A percentile compares a stretch with the other conserved stretches of the same genome.
Conservation (phyloP, 2,329 filamentous ascomycete species). For the Trichoderma atrobrunneum region DNA sequence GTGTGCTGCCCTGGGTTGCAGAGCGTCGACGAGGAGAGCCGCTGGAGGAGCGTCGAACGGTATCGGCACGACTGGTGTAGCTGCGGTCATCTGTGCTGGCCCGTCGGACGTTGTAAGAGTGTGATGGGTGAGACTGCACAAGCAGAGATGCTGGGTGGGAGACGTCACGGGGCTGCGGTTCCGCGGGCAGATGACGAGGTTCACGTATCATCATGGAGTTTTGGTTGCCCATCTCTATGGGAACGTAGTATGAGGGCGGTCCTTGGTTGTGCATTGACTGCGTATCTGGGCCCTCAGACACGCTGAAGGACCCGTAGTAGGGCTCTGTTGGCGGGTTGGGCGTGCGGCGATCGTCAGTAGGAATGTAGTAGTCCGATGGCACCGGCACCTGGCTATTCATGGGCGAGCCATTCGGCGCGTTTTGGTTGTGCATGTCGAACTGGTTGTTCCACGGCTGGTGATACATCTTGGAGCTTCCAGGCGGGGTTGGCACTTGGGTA, state of each 20-base stretch:
- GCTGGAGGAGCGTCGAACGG: constrained; percentile 25
- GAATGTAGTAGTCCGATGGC: constrained; percentile 39
- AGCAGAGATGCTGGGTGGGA: constrained; percentile 24
- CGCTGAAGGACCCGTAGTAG: constrained; percentile 37
- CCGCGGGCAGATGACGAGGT: constrained; percentile 25
- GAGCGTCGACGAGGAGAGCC: constrained; percentile 31
- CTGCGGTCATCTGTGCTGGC: constrained; percentile 25
- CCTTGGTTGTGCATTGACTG: constrained; percentile 25
- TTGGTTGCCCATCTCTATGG: constrained; percentile 29
- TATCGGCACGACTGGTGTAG: constrained; percentile 8
- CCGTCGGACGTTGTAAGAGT: constrained; percentile 25
- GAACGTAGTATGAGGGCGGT: constrained; percentile 30
- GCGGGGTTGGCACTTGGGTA: constrained; percentile 48
- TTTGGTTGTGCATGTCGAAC: constrained; percentile 43
- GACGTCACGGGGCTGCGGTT: constrained; percentile 26
- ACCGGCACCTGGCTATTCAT: constrained; percentile 41
- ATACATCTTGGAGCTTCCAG: constrained; percentile 47
- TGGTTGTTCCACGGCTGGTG: constrained; percentile 36
- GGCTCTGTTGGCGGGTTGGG: constrained; percentile 36
- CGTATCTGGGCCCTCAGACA: constrained; percentile 33
- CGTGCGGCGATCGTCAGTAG: constrained; percentile 38
- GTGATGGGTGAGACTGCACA: constrained; percentile 25
- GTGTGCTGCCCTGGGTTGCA: constrained; percentile 22
- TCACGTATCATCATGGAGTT: constrained; percentile 28
- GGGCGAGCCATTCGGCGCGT: constrained; percentile 45